Base-by-base conservation (phyloP, 306 rosid species). In the Rosa multiflora region DNA sequence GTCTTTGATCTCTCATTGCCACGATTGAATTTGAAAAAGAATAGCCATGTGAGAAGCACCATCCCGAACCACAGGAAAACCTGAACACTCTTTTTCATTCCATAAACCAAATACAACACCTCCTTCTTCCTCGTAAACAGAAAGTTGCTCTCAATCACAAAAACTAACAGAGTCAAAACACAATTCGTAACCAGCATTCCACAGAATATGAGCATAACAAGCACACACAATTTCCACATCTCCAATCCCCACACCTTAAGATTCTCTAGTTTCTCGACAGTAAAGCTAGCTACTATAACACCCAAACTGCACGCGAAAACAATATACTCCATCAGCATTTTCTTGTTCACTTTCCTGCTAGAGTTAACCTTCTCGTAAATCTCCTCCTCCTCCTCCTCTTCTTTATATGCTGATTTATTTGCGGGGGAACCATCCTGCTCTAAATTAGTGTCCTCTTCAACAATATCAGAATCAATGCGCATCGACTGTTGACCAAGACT, bases 21-120 rank as follows among this genome's bases (percentile, higher is more conserved):
- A 1, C 43, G 81, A 68, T 89, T 85, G 66, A 92, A 88, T 32
- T 47, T 47, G 51, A 47, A 47, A 14, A 92, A 74, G 52, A 89
- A 46, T 20, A 70, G 86, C 99, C 99, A 92, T 18, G 97, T 74
- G 67, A 85, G 85, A 74, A 92, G 95, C 81, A 91, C 86, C 76
- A 89, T 68, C 62, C 82, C 32, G 76, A 94, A 70, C 97, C 98
- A 90, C 83, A 92, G 81, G 78, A 88, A 88, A 73, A 88, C 85
- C 82, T 86, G 87, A 42, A 89, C 95, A 79, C 83, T 88, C 87
- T 86, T 87, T 87, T 92, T 92, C 86, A 92, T 76, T 14, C 93
- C 97, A 85, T 91, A 90, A 62, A 94, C 99, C 84, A 94, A 94
- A 84, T 92, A 89, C n/a, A 92, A 69, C 56, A 89, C 97, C 81